A percentile compares a stretch with the other conserved stretches of the same genome.
Conservation (phyloP, 805 yeast species). For the Yamadazyma phyllophila region DNA sequence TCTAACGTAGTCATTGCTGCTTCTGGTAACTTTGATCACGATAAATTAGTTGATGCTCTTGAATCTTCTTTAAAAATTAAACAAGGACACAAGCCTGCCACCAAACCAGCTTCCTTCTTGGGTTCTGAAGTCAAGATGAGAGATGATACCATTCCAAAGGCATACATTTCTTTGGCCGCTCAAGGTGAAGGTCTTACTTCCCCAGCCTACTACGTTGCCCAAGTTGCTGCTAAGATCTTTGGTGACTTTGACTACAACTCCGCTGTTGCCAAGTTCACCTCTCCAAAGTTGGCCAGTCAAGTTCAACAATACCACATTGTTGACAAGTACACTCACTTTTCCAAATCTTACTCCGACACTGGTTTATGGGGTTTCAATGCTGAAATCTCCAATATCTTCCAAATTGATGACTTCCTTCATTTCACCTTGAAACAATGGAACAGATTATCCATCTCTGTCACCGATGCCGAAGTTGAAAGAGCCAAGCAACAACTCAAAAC, state of each 20-base stretch:
- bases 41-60: constrained; percentile 63
- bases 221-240: constrained; percentile 66
- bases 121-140: constrained; percentile 87
- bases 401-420: constrained; percentile 75
- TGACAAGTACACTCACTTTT: constrained; percentile 70
- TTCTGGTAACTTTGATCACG: constrained; percentile 70
- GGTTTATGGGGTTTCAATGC: constrained; percentile 85
- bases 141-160: constrained; percentile 83
- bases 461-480: constrained; percentile 75
- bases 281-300: constrained; percentile 68
- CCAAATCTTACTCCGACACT: constrained; percentile 67
- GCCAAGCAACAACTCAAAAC: constrained; percentile 73
- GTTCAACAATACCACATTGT: constrained; percentile 71
- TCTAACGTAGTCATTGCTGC: constrained; percentile 69
- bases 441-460: constrained; percentile 71
- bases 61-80: constrained; percentile 49
- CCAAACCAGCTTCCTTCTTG: constrained; percentile 61
- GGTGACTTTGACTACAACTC: constrained; percentile 56
- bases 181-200: constrained; percentile 66
- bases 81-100: constrained; percentile 49
- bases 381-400: constrained; percentile 55
- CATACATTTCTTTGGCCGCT: constrained; percentile 74
- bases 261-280: constrained; percentile 48
- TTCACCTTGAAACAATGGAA: constrained; percentile 86
- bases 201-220: constrained; percentile 64